Conservation (phyloP, 345 rosid species). For the Kernera saxatilis region DNA sequence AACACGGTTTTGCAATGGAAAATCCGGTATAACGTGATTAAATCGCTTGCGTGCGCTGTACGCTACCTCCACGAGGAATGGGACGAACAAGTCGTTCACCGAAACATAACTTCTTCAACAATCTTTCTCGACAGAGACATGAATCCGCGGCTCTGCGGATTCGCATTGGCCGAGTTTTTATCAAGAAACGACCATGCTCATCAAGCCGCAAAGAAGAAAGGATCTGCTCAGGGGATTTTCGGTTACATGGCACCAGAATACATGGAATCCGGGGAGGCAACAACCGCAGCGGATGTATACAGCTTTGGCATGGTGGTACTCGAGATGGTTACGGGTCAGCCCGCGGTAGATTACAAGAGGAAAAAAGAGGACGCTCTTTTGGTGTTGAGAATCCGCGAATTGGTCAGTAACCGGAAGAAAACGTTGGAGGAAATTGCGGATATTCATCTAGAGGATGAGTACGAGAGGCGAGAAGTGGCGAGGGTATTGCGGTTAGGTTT, state of each 20-base stretch:
- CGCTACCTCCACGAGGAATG: conserved; percentile 94
- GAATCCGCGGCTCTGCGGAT: conserved; percentile 80
- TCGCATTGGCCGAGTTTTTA: conserved; percentile 92
- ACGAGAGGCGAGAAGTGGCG: conserved; percentile 42
- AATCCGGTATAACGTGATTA: conserved; percentile 56
- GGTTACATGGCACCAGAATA: conserved; percentile 96
- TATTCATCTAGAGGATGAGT: conserved; percentile 41
- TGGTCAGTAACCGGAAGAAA: conserved; percentile 30
- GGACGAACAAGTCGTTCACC: conserved; percentile 92
- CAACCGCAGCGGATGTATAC: conserved; percentile 76
- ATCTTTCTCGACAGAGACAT: conserved; percentile 66
- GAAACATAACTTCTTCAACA: conserved; percentile 81
- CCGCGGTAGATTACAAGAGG: conserved; percentile 76
- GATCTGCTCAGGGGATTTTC: conserved; percentile 81
- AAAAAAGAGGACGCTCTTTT: conserved; percentile 57
- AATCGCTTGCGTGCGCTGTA: conserved; percentile 76
- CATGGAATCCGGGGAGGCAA: conserved; percentile 79
- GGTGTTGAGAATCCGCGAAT: conserved; percentile 55
- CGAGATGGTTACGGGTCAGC: conserved; percentile 82
- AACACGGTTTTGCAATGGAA: conserved; percentile 54
- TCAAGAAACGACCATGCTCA: conserved; percentile 75
- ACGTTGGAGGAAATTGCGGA: conserved; percentile 56
- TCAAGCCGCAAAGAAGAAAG: conserved; percentile 43
- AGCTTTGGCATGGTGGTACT: conserved; percentile 87
- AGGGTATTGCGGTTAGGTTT: conserved; percentile 64